Base-by-base conservation (phyloP, 2,329 filamentous ascomycete genomes). In the Dothiorella sarmentorum region DNA sequence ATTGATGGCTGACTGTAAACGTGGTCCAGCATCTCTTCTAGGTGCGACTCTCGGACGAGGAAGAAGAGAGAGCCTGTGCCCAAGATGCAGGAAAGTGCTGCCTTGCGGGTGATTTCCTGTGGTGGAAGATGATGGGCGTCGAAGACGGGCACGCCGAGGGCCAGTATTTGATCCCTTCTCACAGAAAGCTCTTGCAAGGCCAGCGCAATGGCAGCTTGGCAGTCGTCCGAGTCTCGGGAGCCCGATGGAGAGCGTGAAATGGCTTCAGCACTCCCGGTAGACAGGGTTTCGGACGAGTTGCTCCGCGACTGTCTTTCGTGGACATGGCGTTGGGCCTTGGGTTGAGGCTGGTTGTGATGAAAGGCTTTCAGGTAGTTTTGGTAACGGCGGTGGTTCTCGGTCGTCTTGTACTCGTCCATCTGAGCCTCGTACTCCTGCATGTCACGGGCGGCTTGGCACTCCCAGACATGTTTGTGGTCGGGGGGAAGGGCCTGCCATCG, bases 391-490 rank as follows among this genome's bases (percentile, higher is more conserved):
- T 70, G 73, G 27, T 62, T 67, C 15, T 72, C 69, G 0, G 71
- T 75, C 33, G 68, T 71, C 57, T 72, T 73, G 62, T 75, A 75
- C 47, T 71, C 67, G 53, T 75, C 72, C 70, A 75, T 73, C 33
- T 70, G 68, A 4, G 65, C 64, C 56, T 73, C 71, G 18, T 69
- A 74, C 58, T 71, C 70, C 49, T 74, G 70, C 68, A 73, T 69
- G 26, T 71, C 67, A 22, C 67, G 66, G 13, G 72, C 71, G 6
- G 73, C 72, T 35, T 72, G 67, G 58, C 68, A 68, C 45, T 75
- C 73, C 72, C 72, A 74, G 0, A 67, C 60, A 7, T 70, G 68
- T 61, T 73, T 75, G 57, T 69, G 64, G 52, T 73, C 71, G 3
- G 69, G 66, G 1, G 37, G 29, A 2, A 75, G 63, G 22, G 69